Base-by-base conservation (phyloP, 2,329 filamentous ascomycete genomes). In the Cladosporium sp. region DNA sequence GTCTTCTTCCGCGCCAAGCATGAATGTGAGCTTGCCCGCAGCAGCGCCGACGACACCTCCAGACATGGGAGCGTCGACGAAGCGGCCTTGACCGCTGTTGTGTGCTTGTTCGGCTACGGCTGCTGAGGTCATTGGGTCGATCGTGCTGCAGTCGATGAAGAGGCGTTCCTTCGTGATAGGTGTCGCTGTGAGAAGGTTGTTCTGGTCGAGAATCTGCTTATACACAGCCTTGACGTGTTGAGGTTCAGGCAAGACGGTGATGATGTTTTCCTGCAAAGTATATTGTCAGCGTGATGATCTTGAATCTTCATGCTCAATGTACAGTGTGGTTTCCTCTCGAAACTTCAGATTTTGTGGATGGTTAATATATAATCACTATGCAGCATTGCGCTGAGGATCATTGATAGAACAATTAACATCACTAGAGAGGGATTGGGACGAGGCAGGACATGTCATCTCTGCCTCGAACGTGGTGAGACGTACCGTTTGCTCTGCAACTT, bases 81-180 rank as follows among this genome's bases (percentile, higher is more conserved):
- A 97, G 61, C 84, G 85, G 62, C 91, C 91, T 75, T 90, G 86
- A 1, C 86, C 83, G 1, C 87, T 87, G 5, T 85, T 85, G 65
- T 83, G 85, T 1, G 96, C 89, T 26, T 85, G 84, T 67, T 88
- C 83, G 25, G 93, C 92, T 5, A 98, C 89, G 70, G 88, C 85
- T 46, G 87, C 87, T 1, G 93, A 97, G 2, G 93, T 92, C 34
- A 88, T 88, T 0, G 93, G 93, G 78, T 98, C 95, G 75, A 99
- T 98, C 18, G 95, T 99, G 3, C 94, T 98, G 78, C 91, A 94
- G 78, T 99, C 95, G 75, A 99, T 95, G 78, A 96, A 97, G 65
- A 97, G 80, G 46, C 93, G 89, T 65, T 89, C 82, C 18, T 67
- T 48, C 59, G 84, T 84, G 48, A 82, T 70, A 0, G 84, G 76